Conservation (phyloP, 2,329 filamentous ascomycete species). For the Exophiala aquamarina region DNA sequence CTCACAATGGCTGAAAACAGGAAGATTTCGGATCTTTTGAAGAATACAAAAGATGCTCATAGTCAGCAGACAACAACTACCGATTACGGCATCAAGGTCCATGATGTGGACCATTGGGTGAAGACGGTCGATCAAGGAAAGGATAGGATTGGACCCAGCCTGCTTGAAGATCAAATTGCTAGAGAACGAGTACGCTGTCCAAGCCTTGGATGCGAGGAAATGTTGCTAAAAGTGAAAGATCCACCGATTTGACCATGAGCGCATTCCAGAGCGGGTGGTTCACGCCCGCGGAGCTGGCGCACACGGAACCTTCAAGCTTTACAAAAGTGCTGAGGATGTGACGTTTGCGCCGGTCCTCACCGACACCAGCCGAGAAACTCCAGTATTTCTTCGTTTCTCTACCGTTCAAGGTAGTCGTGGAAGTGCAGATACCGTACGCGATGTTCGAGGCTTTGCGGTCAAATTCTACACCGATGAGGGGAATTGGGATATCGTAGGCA, state of each 20-base stretch:
- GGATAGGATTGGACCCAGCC: conserved; percentile 62
- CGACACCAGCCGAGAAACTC: conserved; percentile 66
- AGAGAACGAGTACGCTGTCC: conserved; percentile 65
- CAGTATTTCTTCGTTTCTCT: conserved; percentile 72
- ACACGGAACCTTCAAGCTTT: conserved; percentile 66
- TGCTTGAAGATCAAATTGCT: conserved; percentile 71
- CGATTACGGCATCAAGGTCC: too few relatives aligned
- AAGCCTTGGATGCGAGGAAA: neutral
- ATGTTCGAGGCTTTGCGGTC: conserved; percentile 76
- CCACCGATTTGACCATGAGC: conserved; percentile 71
- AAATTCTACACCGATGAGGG: conserved; percentile 78
- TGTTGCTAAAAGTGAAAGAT: conserved; percentile 34
- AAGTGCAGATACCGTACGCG: conserved; percentile 78
- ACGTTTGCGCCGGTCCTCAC: conserved; percentile 65
- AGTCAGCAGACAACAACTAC: too few relatives aligned
- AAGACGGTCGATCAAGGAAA: conserved; percentile 56
- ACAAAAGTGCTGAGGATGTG: conserved; percentile 63
- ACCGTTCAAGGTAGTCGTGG: conserved; percentile 74
- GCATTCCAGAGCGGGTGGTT: conserved; percentile 68
- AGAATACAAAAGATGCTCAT: too few relatives aligned
- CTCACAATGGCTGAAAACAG: too few relatives aligned
- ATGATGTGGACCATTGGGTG: conserved; percentile 79
- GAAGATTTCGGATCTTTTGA: too few relatives aligned
- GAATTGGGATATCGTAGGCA: conserved; percentile 73
- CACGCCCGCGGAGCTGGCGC: conserved; percentile 66